These are phyloP conservation scores for Xylaria sp. DNA, from an alignment of 2,329 filamentous ascomycete genomes.

Conservation along the genomic window DNA sequence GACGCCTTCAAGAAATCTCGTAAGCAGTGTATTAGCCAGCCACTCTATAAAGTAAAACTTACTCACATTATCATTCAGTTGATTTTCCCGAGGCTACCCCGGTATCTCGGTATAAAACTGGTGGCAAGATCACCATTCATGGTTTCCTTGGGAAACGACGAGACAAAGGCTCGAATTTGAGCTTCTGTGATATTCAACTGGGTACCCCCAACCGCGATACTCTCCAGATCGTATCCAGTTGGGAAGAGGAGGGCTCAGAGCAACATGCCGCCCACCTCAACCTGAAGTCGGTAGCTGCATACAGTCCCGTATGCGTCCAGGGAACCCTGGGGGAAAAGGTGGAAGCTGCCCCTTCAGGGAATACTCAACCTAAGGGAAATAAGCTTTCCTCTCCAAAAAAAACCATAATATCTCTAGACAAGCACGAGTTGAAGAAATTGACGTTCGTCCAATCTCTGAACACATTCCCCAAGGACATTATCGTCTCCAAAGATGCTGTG, in stretches of 20 bases:
- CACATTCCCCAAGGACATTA: constrained; percentile 77
- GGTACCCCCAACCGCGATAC: constrained; percentile 3
- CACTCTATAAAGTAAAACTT: not conserved
- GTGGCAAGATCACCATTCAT: constrained; percentile 62
- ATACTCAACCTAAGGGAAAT: not conserved
- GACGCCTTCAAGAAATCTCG: constrained; percentile 37
- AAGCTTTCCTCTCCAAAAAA: too few relatives aligned
- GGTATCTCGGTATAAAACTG: constrained; percentile 42
- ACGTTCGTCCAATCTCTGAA: constrained; percentile 75
- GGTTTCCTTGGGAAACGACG: constrained; percentile 79
- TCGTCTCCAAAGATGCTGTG: constrained; percentile 77
- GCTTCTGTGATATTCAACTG: constrained; percentile 71
- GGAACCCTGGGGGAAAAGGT: constrained; percentile 49
- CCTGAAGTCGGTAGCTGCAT: constrained; percentile 60
- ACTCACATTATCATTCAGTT: constrained; percentile 22
- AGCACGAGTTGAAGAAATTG: constrained; percentile 65
- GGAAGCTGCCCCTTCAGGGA: not conserved
- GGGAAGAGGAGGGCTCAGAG: constrained; percentile 51
- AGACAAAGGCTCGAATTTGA: constrained; percentile 74
- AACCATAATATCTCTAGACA: not conserved
- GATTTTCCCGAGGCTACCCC: not conserved
- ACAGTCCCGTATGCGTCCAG: constrained; percentile 64
- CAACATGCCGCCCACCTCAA: constrained; percentile 53
- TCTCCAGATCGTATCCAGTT: constrained; percentile 59
- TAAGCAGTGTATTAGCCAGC: constrained; percentile 33